Evolutionary conservation across 176 grass and related monocot genomes (phyloP).

Genomic region (Triticum turgidum): DNA sequence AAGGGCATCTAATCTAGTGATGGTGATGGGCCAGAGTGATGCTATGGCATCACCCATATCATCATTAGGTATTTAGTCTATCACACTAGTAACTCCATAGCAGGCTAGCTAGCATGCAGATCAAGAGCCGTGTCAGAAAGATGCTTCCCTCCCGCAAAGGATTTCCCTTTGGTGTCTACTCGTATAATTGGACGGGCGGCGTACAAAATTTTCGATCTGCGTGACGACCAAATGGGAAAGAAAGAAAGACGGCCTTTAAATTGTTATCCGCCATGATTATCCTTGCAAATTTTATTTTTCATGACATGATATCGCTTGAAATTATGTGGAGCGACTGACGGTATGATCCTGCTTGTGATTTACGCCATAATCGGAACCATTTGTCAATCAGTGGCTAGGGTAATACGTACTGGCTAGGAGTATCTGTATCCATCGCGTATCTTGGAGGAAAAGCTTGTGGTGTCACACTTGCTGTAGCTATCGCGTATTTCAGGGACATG

Average conservation of each 20-base stretch:
- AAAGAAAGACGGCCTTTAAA: background rate
- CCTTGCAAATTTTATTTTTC: background rate
- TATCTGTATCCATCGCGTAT: background rate
- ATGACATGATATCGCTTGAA: background rate
- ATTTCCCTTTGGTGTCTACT: background rate
- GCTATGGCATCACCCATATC: background rate
- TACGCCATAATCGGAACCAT: background rate
- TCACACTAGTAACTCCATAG: conserved; percentile 15
- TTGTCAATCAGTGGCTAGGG: background rate
- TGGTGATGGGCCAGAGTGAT: background rate
- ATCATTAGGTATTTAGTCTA: conserved; percentile 6
- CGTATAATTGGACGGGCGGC: background rate
- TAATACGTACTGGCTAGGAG: too few species aligned
- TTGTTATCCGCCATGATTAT: background rate
- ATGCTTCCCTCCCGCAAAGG: background rate
- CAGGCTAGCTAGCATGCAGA: background rate
- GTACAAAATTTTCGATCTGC: background rate
- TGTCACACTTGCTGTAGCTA: background rate
- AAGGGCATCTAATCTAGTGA: conserved; percentile 43
- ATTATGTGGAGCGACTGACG: background rate
- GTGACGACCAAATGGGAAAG: background rate
- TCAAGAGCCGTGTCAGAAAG: conserved; percentile 14
- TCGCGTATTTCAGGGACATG: background rate
- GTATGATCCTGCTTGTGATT: background rate
- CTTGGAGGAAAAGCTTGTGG: background rate